Conservation (phyloP, 805 yeast species). For the Yamadazyma endophytica region DNA sequence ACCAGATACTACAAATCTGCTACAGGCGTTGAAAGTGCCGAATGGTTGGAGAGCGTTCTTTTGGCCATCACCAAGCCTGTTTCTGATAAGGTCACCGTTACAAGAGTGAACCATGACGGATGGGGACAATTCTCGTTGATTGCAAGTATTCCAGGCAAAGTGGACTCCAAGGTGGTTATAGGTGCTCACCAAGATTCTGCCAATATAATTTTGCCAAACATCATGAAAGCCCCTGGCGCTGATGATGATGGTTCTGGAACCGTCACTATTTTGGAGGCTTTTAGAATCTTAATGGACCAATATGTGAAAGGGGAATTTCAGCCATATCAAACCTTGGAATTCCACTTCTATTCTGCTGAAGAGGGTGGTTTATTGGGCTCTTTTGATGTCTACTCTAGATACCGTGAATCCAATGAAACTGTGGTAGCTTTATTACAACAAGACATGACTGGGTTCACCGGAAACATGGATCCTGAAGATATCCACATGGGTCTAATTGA, state of each 20-base stretch:
- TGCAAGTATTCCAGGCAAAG: conserved; percentile 55
- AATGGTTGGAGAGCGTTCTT: conserved; percentile 60
- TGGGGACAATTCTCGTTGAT: conserved; percentile 82
- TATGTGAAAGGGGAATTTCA: conserved; percentile 30
- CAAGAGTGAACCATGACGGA: conserved; percentile 52
- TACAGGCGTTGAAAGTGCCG: conserved; percentile 65
- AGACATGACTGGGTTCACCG: conserved; percentile 86
- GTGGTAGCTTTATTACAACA: conserved; percentile 88
- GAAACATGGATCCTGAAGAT: conserved; percentile 45
- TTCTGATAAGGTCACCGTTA: conserved; percentile 28
- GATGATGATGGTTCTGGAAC: conserved; percentile 94
- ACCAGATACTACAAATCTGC: conserved; percentile 75
- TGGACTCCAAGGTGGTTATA: conserved; percentile 56
- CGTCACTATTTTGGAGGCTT: conserved; percentile 69
- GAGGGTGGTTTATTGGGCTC: conserved; percentile 91
- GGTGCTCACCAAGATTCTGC: conserved; percentile 91
- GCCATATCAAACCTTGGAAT: conserved; percentile 76
- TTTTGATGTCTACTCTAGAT: conserved; percentile 63
- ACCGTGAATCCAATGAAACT: conserved; percentile 38
- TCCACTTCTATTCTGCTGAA: conserved; percentile 94
- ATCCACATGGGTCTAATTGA: conserved; percentile 73
- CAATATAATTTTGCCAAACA: conserved; percentile 65
- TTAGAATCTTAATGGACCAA: conserved; percentile 52
- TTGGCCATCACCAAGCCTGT: conserved; percentile 30
- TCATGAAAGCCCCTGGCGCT: conserved; percentile 84